Conservation (phyloP, 2,329 filamentous ascomycete genomes). For the Stagonosporopsis rhizophila region DNA sequence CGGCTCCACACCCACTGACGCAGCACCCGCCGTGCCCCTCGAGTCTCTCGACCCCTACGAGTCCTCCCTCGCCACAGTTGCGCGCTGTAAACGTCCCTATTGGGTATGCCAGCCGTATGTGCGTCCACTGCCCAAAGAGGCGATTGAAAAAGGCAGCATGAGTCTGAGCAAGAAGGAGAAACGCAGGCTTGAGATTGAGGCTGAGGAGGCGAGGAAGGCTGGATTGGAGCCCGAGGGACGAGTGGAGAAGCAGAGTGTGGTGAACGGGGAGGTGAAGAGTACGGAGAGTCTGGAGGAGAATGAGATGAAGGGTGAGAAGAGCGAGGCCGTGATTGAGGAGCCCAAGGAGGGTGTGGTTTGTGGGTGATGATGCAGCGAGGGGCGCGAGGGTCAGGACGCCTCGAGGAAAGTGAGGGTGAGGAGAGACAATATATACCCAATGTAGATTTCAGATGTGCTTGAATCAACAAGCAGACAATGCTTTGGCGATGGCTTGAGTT, state of each 20-base stretch:
- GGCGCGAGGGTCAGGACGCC: not conserved
- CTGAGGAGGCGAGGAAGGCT: slow-evolving; percentile 45
- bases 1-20: not conserved
- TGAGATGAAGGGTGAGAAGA: slow-evolving; percentile 16
- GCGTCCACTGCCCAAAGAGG: slow-evolving; percentile 85
- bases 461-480: not conserved
- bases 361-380: slow-evolving; percentile 37
- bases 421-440: slow-evolving; percentile 3
- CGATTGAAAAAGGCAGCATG: slow-evolving; percentile 80
- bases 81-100: slow-evolving; percentile 79
- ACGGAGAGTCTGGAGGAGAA: slow-evolving; percentile 25
- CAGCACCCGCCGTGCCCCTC: not conserved
- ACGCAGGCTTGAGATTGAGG: slow-evolving; percentile 50
- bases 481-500: not conserved
- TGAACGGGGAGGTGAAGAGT: slow-evolving; percentile 23
- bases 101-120: slow-evolving; percentile 92
- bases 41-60: slow-evolving; percentile 50
- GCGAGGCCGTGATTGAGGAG: slow-evolving; percentile 43
- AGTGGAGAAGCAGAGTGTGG: slow-evolving; percentile 64
- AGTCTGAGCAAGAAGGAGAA: slow-evolving; percentile 73
- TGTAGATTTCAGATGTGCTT: not conserved
- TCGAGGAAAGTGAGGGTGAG: not conserved
- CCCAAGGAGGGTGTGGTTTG: slow-evolving; percentile 56
- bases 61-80: slow-evolving; percentile 71
- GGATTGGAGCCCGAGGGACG: slow-evolving; percentile 36